Conservation (phyloP, 192 early-diverging fungal species). For the Backusella parvicylindrica region DNA sequence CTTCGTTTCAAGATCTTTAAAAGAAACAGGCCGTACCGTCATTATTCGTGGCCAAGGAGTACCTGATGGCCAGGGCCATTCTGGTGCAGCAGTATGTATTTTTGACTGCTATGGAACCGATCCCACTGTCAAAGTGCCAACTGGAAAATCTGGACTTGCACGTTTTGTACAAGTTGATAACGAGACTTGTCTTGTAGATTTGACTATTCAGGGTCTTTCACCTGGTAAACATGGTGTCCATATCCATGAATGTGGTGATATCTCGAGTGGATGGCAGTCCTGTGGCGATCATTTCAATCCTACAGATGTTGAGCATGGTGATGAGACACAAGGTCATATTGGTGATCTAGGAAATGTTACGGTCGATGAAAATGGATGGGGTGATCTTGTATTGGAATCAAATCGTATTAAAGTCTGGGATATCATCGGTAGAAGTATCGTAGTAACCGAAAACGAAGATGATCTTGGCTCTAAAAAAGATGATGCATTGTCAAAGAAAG, state of each 20-base stretch:
- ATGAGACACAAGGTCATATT: slow-evolving; percentile 43
- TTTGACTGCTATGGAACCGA: slow-evolving; percentile 60
- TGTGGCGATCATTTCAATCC: slow-evolving; percentile 57
- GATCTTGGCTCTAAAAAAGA: slow-evolving; percentile 41
- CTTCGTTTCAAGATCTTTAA: slow-evolving; percentile 55
- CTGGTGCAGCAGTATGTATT: slow-evolving; percentile 89
- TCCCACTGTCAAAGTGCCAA: slow-evolving; percentile 2
- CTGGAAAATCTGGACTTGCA: slow-evolving; percentile 59
- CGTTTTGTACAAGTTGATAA: slow-evolving; percentile 77
- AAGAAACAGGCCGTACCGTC: slow-evolving; percentile 67
- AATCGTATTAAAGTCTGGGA: slow-evolving; percentile 80
- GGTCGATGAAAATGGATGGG: slow-evolving; percentile 68
- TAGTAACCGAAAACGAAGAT: slow-evolving; percentile 56
- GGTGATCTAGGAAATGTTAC: slow-evolving; percentile 69
- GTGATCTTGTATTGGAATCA: slow-evolving; percentile 73
- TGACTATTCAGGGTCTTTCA: slow-evolving; percentile 66
- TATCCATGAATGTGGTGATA: slow-evolving; percentile 81
- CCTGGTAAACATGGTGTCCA: slow-evolving; percentile 66
- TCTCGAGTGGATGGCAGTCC: slow-evolving; percentile 53
- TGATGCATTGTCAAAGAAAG: slow-evolving; percentile 26
- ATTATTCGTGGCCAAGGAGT: slow-evolving; percentile 79
- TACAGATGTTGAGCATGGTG: slow-evolving; percentile 44
- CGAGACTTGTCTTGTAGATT: slow-evolving; percentile 73
- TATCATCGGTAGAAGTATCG: slow-evolving; percentile 85
- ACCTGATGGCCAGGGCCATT: slow-evolving; percentile 50